Evolutionary conservation across 1,284 basidiomycete species (phyloP).

Genomic region (Fistulinella staudtii): DNA sequence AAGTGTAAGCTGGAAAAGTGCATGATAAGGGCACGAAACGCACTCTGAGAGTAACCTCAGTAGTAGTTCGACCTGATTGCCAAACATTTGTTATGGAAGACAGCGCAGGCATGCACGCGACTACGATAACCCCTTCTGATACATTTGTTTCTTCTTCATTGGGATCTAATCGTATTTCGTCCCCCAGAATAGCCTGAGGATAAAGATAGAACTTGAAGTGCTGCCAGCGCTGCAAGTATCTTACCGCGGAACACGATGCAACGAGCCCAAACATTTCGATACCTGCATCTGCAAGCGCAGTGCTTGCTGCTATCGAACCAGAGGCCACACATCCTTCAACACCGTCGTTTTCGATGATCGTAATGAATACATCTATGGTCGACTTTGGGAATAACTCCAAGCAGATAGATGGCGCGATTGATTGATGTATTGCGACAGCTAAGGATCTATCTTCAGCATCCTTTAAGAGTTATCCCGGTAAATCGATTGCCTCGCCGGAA

Average conservation of each 20-base stretch:
- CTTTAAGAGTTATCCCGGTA: conserved; percentile 41
- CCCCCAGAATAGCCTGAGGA: conserved; percentile 48
- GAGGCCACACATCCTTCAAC: conserved; percentile 81
- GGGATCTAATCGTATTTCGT: conserved; percentile 75
- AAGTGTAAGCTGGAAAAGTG: neutral
- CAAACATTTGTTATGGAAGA: conserved; percentile 79
- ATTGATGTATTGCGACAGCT: conserved; percentile 81
- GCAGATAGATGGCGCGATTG: conserved; percentile 80
- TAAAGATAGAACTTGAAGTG: neutral
- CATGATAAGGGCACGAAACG: conserved; percentile 21
- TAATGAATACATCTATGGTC: conserved; percentile 88
- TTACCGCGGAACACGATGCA: conserved; percentile 69
- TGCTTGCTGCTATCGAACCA: conserved; percentile 83
- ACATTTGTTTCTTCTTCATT: conserved; percentile 59
- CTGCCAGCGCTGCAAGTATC: conserved; percentile 21
- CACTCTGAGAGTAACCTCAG: conserved; percentile 52
- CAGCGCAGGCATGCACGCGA: conserved; percentile 89
- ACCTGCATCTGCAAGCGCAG: conserved; percentile 86
- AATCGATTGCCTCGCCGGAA: neutral
- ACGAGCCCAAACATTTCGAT: conserved; percentile 87
- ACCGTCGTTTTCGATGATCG: conserved; percentile 88
- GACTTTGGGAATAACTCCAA: conserved; percentile 93
- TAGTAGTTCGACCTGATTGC: conserved; percentile 66
- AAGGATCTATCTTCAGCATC: conserved; percentile 91
- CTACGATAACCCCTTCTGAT: conserved; percentile 60